phyloP scores from a whole-genome alignment of 441 rosid genomes.

The Populus hybrid region DNA sequence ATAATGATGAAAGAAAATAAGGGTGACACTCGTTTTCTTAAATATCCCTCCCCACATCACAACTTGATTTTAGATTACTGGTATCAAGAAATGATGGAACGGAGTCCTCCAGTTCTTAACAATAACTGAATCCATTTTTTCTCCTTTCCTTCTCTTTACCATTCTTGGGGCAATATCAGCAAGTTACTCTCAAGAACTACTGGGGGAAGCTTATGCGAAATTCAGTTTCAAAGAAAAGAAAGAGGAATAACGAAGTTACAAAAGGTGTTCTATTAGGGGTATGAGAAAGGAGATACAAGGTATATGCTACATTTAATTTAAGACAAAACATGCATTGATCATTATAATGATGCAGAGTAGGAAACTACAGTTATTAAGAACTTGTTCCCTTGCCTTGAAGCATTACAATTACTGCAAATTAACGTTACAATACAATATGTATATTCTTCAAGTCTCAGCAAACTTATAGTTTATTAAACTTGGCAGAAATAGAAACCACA shows the following conservation, averaged over 20 bases:
- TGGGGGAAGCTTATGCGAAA: not conserved
- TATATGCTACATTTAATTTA: not conserved
- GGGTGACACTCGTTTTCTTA: not conserved
- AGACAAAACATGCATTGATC: not conserved
- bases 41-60: not conserved
- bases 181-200: not conserved
- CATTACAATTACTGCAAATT: not conserved
- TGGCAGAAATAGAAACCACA: constrained; percentile 17
- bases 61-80: too few species aligned
- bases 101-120: too few species aligned
- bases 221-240: not conserved
- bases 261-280: not conserved
- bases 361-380: not conserved
- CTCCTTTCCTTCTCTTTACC: not conserved
- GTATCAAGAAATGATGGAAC: too few species aligned
- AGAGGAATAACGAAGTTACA: not conserved
- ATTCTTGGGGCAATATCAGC: not conserved
- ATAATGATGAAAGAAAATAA: not conserved
- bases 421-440: not conserved
- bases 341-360: not conserved
- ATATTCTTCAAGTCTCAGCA: constrained; percentile 2
- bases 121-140: too few species aligned
- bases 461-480: not conserved
- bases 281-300: not conserved
- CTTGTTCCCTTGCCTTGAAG: not conserved